Conservation (phyloP, 305 asterid species). For the Plantago coronopus region DNA sequence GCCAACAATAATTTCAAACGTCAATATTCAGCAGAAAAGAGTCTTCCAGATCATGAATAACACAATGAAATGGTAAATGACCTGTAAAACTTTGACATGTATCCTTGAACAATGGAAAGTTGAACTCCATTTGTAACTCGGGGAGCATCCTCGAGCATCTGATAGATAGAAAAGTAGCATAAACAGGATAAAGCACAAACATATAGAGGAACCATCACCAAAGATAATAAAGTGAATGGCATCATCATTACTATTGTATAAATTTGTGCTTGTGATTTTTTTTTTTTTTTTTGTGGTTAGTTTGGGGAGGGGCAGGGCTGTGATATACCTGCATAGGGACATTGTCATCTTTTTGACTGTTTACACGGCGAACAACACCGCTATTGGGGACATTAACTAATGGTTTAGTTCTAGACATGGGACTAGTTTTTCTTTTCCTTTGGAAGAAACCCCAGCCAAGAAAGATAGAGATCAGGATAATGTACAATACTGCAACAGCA, state of each 20-base stretch:
- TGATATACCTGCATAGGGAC: constrained; percentile 85
- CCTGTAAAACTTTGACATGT: constrained; percentile 96
- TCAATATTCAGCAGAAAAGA: constrained; percentile 17
- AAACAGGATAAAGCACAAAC: neutral
- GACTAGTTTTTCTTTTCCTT: constrained; percentile 53
- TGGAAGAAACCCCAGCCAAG: constrained; percentile 92
- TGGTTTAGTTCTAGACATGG: constrained; percentile 66
- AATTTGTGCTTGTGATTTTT: neutral
- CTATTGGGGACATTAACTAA: constrained; percentile 61
- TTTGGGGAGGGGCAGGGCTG: neutral
- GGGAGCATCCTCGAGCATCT: constrained; percentile 95
- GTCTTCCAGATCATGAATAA: constrained; percentile 14
- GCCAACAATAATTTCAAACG: constrained; percentile 27
- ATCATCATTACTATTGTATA: neutral
- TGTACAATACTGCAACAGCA: constrained; percentile 64
- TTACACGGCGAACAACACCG: constrained; percentile 68
- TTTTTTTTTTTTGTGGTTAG: too few relatives aligned
- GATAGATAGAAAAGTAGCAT: constrained; percentile 20
- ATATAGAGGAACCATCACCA: neutral
- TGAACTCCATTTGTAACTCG: constrained; percentile 80
- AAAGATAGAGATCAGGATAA: constrained; percentile 63
- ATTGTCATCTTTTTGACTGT: constrained; percentile 84
- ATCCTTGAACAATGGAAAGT: constrained; percentile 95
- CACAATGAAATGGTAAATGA: constrained; percentile 25
- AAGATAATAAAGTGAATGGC: neutral